A percentile compares a stretch with the other conserved stretches of the same genome.
Conservation (phyloP, 345 rosid species). For the Aquilaria yunnanensis region DNA sequence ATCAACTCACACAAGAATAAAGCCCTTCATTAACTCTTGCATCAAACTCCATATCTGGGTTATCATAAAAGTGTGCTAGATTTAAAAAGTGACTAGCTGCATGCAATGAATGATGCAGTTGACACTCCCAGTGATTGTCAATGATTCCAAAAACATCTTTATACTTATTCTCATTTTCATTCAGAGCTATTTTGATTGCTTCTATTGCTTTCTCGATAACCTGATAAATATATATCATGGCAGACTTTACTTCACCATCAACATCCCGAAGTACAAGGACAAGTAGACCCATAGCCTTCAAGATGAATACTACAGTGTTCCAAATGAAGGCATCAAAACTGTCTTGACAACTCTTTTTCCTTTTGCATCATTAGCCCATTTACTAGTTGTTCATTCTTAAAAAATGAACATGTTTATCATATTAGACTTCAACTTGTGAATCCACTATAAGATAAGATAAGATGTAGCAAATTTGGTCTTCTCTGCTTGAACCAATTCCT, state of each 20-base stretch:
- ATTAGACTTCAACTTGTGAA: too few relatives aligned
- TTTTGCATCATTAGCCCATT: not conserved
- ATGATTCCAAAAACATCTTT: slow-evolving; percentile 1
- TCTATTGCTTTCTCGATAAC: not conserved
- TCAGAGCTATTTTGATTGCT: not conserved
- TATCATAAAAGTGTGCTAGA: not conserved
- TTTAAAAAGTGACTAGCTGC: too few relatives aligned
- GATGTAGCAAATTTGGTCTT: too few relatives aligned
- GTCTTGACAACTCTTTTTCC: not conserved
- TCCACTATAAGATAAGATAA: too few relatives aligned
- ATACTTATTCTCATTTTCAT: slow-evolving; percentile 1
- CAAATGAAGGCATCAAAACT: slow-evolving; percentile 5
- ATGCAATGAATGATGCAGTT: too few relatives aligned
- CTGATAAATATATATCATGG: not conserved
- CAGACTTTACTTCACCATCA: slow-evolving; percentile 9
- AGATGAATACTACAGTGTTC: slow-evolving; percentile 1
- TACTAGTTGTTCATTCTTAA: not conserved
- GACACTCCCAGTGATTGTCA: too few relatives aligned
- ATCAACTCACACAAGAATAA: not conserved
- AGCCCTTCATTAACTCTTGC: not conserved
- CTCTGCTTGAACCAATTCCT: too few relatives aligned
- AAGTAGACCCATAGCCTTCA: slow-evolving; percentile 7
- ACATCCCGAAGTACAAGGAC: slow-evolving; percentile 12
- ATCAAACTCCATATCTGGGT: not conserved
- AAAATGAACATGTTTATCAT: too few relatives aligned